Evolutionary conservation across 768 basidiomycete genomes (phyloP).

Genomic region (Kwoniella mangroviensis): DNA sequence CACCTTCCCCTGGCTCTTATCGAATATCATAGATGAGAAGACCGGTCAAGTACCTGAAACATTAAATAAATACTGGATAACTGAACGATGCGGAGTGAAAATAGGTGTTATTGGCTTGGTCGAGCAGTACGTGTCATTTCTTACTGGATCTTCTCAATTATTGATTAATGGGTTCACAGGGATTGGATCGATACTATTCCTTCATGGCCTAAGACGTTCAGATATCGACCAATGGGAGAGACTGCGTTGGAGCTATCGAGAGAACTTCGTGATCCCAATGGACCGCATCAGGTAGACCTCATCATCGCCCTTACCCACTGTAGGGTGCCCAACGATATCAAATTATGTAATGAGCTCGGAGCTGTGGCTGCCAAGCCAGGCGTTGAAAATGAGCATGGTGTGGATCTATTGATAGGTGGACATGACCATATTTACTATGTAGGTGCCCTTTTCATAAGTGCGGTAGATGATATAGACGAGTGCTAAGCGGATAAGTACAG

Average conservation of each 20-base stretch:
- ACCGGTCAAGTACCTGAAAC: constrained; percentile 69
- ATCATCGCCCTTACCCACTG: constrained; percentile 85
- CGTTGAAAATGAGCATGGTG: constrained; percentile 69
- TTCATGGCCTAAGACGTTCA: constrained; percentile 81
- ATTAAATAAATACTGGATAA: constrained; percentile 67
- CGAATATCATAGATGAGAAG: constrained; percentile 71
- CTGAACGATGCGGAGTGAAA: constrained; percentile 72
- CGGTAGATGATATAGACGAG: neutral
- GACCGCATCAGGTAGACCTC: constrained; percentile 74
- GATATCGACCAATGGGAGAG: constrained; percentile 74
- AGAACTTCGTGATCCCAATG: constrained; percentile 71
- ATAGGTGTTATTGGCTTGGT: constrained; percentile 86
- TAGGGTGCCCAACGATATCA: constrained; percentile 63
- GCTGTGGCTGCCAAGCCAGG: constrained; percentile 58
- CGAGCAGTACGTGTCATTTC: constrained; percentile 67
- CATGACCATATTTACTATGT: constrained; percentile 69
- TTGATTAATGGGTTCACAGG: constrained; percentile 58
- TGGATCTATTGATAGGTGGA: constrained; percentile 82
- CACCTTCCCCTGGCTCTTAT: constrained; percentile 84
- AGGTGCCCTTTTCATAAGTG: neutral
- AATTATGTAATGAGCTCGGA: constrained; percentile 53
- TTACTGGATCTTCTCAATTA: neutral
- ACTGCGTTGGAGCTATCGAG: constrained; percentile 74
- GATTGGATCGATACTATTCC: constrained; percentile 88
- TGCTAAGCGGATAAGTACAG: constrained; percentile 17